Base-by-base conservation (phyloP, 345 rosid genomes). In the Reutealis trisperma region DNA sequence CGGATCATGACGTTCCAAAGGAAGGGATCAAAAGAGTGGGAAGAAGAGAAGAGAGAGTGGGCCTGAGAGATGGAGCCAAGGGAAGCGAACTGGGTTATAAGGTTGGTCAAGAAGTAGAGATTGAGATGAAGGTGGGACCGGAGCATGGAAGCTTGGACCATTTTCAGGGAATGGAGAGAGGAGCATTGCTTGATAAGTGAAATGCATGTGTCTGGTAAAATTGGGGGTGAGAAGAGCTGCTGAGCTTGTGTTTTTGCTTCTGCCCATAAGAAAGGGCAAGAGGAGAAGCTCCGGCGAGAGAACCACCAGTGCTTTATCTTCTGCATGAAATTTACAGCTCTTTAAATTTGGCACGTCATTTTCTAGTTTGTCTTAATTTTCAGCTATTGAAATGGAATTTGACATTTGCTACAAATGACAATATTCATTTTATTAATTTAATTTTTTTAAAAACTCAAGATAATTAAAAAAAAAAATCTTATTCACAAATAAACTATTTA, bases 1-100 rank as follows among this genome's bases (percentile, higher is more conserved):
- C 79, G 82, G 22, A 85, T 74, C 82, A 87, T 82, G 74, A 79
- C 82, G 64, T 85, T 85, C 78, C 82, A 85, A 30, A 86, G 86
- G 68, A 88, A 84, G 70, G 65, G 21, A 60, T 85, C 86, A 1
- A 37, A 52, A 58, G 74, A 76, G n/a, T 67, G 75, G 63, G 80
- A 66, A 69, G 78, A 67, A 37, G 81, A 72, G 80, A 83, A 88
- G 83, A 86, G 81, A 37, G 69, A 65, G 71, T 75, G 83, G 19
- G 88, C 86, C 70, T 68, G 45, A 49, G 85, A 76, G 63, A 80
- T 42, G 83, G 84, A 83, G 58, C 78, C 83, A 12, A 83, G 73
- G 45, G 83, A 80, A 32, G 84, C 78, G 76, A 79, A 77, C 6
- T 74, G 84, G 63, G 85, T 58, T 55, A 83, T 57, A 61, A 85